A percentile compares a stretch with the other conserved stretches of the same genome.
phyloP scores from a whole-genome alignment of 2,329 filamentous ascomycete species.

The Botrytis galanthina region DNA sequence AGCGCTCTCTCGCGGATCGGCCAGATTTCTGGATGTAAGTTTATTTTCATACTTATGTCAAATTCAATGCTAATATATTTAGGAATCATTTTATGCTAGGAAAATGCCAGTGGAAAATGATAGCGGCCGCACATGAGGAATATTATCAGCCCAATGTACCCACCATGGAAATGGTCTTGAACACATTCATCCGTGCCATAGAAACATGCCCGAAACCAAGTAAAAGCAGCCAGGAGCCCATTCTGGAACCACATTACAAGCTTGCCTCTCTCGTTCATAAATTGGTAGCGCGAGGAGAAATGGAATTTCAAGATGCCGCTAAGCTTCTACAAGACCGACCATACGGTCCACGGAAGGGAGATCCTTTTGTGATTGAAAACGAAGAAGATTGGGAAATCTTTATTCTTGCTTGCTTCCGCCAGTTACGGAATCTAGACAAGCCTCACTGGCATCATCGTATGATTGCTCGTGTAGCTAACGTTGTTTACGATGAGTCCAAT shows the following conservation, averaged over 20 bases:
- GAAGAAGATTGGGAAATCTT: conserved; percentile 58
- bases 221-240: conserved; percentile 60
- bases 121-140: conserved; percentile 46
- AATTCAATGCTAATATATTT: conserved; percentile 31
- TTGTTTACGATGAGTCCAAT: conserved; percentile 56
- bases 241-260: conserved; percentile 73
- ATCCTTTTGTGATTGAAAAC: conserved; percentile 32
- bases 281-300: conserved; percentile 46
- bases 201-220: conserved; percentile 58
- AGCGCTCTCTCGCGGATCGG: conserved; percentile 55
- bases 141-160: conserved; percentile 36
- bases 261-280: conserved; percentile 66
- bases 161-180: conserved; percentile 49
- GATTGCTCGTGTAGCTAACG: conserved; percentile 58
- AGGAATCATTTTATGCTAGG: conserved; percentile 66
- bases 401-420: conserved; percentile 46
- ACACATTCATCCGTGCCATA: conserved; percentile 58
- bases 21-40: conserved; percentile 62
- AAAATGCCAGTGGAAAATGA: conserved; percentile 74
- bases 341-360: conserved; percentile 35
- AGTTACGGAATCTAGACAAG: conserved; percentile 55
- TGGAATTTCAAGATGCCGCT: conserved; percentile 35
- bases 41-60: neutral
- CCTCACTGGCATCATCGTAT: conserved; percentile 75
- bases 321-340: conserved; percentile 40